Evolutionary conservation across 1,284 basidiomycete species (phyloP), one percentile per base, ranked within the genome.

Genomic region (Leucoagaricus sp.): DNA sequence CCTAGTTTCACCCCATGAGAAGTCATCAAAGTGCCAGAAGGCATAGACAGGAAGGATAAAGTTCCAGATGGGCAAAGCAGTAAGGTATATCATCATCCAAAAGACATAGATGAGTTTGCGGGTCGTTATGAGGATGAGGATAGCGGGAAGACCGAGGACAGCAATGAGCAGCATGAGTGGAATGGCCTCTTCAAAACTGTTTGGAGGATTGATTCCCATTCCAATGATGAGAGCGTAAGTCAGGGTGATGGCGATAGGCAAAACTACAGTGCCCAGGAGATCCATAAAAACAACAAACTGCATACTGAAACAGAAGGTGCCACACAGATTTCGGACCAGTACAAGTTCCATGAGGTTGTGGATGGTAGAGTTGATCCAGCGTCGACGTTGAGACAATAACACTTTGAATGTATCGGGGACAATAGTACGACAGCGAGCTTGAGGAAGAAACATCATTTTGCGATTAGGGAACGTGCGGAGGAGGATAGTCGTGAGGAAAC

Each of bases 311-410:
- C 94, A 97, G 73, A 96, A 96, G 29, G 93, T 96, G 46, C 94
- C 94, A 71, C 94, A 99, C 21, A 99, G 83, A 68, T 99, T 94
- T 62, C 93, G 92, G 26, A 99, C 97, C 59, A 94, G 86, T 34
- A 99, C 94, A 33, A 99, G 89, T 72, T 99, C 97, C 95, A 98
- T 98, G 53, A 99, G 84, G 70, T 99, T 99, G 79, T 99, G 97
- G 48, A 99, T 93, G 0, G 97, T 99, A 44, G 95, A 98, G 74
- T 98, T 99, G 80, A 99, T 99, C 97, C 97, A 99, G 62, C 97
- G 89, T 26, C 97, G 89, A 31, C 97, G 92, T 71, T 99, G 97
- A 1, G 96, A 99, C 10, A 99, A 83, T 42, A 99, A 82, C 49
- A 99, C 85, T 38, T 80, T 78, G 76, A 99, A 99, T 0, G 94